phyloP scores from a whole-genome alignment of 164 flowering plant species.

The Tetracentron sinense region DNA sequence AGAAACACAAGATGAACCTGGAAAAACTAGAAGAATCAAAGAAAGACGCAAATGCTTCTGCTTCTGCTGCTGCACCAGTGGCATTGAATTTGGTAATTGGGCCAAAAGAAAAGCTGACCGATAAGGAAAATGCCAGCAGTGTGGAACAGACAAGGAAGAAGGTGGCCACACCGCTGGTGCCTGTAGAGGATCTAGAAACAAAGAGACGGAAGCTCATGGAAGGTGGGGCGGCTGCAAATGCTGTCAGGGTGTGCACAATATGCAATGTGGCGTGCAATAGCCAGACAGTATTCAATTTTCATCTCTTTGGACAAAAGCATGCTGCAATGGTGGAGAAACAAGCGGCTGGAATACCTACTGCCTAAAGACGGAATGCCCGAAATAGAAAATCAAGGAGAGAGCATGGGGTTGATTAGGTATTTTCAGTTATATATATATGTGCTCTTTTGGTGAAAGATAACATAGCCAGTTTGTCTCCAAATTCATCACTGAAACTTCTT shows the following conservation, averaged over 20 bases:
- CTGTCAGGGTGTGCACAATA: conserved; percentile 19
- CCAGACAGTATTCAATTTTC: conserved; percentile 24
- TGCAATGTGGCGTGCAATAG: conserved; percentile 42
- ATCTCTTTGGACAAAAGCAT: conserved; percentile 36
- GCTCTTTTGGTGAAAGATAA: no score
- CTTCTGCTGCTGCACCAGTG: neutral
- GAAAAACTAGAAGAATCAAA: neutral
- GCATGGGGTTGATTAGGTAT: neutral
- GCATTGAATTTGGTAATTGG: neutral
- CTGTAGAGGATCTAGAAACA: conserved; percentile 19
- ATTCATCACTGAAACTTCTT: no score
- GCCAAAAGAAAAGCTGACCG: neutral
- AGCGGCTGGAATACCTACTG: conserved; percentile 7
- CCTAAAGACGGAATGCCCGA: no score
- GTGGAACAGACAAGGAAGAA: neutral
- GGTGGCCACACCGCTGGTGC: neutral
- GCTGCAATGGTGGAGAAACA: conserved; percentile 20
- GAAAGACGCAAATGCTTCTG: neutral
- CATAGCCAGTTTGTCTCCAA: no score
- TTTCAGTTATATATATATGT: no score
- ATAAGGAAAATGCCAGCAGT: neutral
- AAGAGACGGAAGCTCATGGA: conserved; percentile 27
- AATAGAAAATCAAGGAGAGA: no score
- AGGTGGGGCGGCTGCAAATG: conserved; percentile 20
- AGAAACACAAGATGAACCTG: conserved; percentile 5